Base-by-base conservation (phyloP, 1,139 yeast genomes). In the Schwanniomyces etchellsii region DNA sequence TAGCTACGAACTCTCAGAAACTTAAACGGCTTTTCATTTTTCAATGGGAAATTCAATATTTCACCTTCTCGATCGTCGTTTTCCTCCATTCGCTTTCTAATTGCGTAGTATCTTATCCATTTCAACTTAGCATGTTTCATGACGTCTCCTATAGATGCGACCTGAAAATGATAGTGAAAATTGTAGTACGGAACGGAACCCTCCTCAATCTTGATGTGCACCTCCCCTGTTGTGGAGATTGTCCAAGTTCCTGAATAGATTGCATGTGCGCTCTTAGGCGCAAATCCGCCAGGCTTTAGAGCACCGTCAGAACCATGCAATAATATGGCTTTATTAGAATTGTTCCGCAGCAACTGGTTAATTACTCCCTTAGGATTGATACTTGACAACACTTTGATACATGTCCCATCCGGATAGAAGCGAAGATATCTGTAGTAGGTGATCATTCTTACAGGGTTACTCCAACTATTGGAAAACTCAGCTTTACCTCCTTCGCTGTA, bases 351-450 rank as follows among this genome's bases (percentile, higher is more conserved):
- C 29, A 81, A 64, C 36, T 57, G 59, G 2, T 81, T 81, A 0
- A 84, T 77, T 4, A 84, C 78, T 28, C 57, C 50, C 2, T 53
- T 47, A 0, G 95, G 95, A 39, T 81, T 86, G 34, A 76, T 62
- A 3, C 79, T 70, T 0, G 91, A 71, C 13, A 83, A 63, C 14
- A 81, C 67, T 47, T 81, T 74, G 24, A 81, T 54, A 36, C 86
- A 82, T 0, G 71, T 63, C 0, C 97, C 97, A 46, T 84, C 83
- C 0, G 81, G 80, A 47, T 71, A 84, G 48, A 91, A 88, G 35
- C 96, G 63, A 23, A 82, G 55, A 51, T 86, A 91, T 37, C 98
- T 64, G 52, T 85, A 91, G 50, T 89, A 91, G 0, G 96, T 85
- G 29, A 89, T 83, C 50, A 88, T 76, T 44, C 84, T 75, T 13